Conservation (phyloP, 164 flowering plant genomes). For the Berberis vulgaris region DNA sequence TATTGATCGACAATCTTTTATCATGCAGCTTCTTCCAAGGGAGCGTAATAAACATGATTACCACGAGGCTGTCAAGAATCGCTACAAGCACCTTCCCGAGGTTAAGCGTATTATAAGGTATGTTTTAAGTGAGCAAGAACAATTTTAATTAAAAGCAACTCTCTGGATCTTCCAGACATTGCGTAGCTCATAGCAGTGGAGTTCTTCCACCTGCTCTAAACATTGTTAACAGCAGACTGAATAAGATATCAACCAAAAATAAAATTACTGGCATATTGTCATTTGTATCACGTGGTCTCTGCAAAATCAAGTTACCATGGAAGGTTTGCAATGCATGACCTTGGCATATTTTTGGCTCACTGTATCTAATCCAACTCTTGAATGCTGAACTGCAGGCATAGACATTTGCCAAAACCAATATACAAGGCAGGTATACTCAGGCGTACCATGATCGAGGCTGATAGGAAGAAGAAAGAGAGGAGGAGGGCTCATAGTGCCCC, state of each 20-base stretch:
- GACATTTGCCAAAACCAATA: constrained; percentile 78
- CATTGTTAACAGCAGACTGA: too few relatives aligned
- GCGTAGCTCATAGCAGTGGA: too few relatives aligned
- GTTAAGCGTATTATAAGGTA: constrained; percentile 82
- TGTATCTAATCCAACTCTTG: too few relatives aligned
- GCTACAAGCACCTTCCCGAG: constrained; percentile 81
- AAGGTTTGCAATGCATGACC: too few relatives aligned
- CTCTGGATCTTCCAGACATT: too few relatives aligned
- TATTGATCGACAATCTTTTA: background rate
- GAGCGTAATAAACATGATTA: constrained; percentile 76
- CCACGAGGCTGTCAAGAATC: constrained; percentile 70
- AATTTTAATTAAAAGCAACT: too few relatives aligned
- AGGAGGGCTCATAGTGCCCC: constrained; percentile 85
- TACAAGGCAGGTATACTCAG: constrained; percentile 50
- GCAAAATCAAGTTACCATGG: too few relatives aligned
- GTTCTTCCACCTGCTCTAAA: too few relatives aligned
- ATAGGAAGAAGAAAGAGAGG: constrained; percentile 60
- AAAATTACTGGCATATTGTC: too few relatives aligned
- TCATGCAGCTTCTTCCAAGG: constrained; percentile 77
- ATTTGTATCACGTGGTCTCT: too few relatives aligned
- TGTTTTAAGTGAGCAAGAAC: background rate
- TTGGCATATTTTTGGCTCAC: too few relatives aligned
- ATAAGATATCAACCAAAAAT: too few relatives aligned
- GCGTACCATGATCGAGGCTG: constrained; percentile 47
- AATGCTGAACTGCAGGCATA: constrained; percentile 50